Percentiles rank a stretch among this genome's conserved stretches.
Evolutionary conservation across 2,329 filamentous ascomycete genomes (phyloP).

Genomic region (Colletotrichum sp.): DNA sequence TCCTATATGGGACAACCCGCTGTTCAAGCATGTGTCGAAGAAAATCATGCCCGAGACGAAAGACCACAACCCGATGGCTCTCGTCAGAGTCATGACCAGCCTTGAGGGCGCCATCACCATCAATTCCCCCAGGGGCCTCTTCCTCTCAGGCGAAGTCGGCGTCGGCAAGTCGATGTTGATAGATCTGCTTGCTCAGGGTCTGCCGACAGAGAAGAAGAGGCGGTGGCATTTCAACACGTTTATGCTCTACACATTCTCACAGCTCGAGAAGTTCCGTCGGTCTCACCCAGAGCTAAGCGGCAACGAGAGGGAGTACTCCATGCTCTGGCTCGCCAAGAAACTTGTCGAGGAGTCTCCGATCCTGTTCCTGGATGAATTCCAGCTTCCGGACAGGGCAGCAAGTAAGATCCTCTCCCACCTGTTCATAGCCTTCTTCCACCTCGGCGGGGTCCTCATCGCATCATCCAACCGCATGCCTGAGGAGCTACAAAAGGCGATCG

Average conservation of each 20-base stretch:
- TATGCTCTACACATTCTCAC: slow-evolving; percentile 79
- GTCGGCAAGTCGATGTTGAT: slow-evolving; percentile 88
- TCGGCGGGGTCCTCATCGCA: slow-evolving; percentile 80
- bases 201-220: slow-evolving; percentile 75
- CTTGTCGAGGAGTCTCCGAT: slow-evolving; percentile 78
- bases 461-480: slow-evolving; percentile 87
- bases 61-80: slow-evolving; percentile 58
- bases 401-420: slow-evolving; percentile 82
- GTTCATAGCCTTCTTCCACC: slow-evolving; percentile 80
- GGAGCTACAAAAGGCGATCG: slow-evolving; percentile 77
- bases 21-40: slow-evolving; percentile 64
- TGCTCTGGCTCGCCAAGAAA: slow-evolving; percentile 77
- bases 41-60: slow-evolving; percentile 54
- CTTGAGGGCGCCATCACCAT: slow-evolving; percentile 75
- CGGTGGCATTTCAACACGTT: slow-evolving; percentile 88
- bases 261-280: slow-evolving; percentile 70
- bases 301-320: slow-evolving; percentile 63
- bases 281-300: slow-evolving; percentile 26
- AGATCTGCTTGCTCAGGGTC: slow-evolving; percentile 78
- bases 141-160: slow-evolving; percentile 82
- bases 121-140: slow-evolving; percentile 75
- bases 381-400: slow-evolving; percentile 78
- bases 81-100: slow-evolving; percentile 72
- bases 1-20: slow-evolving; percentile 62
- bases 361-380: slow-evolving; percentile 83